phyloP scores from a whole-genome alignment of 441 rosid genomes.

The Populus hybrid region DNA sequence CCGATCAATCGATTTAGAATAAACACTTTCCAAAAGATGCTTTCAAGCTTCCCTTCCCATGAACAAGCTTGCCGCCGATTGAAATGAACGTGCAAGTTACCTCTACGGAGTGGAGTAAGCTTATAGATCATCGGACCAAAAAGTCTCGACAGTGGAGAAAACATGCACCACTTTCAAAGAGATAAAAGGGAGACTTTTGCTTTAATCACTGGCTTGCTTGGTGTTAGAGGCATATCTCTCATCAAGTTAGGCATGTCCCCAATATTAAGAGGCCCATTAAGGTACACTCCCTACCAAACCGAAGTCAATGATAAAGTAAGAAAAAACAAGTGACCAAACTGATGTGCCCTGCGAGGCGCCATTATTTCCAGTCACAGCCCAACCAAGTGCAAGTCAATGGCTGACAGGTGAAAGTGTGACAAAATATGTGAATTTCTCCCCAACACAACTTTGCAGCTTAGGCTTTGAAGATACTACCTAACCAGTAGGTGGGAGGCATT shows the following conservation, averaged over 20 bases:
- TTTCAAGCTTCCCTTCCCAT: conserved; percentile 22
- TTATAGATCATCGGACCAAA: no score
- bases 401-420: no score
- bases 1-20: neutral
- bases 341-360: no score
- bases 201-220: neutral
- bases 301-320: conserved; percentile 3
- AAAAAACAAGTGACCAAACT: neutral
- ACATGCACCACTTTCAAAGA: neutral
- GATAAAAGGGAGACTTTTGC: neutral
- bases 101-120: neutral
- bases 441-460: no score
- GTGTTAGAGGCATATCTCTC: neutral
- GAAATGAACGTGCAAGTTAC: conserved; percentile 7
- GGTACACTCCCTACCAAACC: neutral
- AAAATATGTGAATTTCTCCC: no score
- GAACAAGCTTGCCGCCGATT: conserved; percentile 6
- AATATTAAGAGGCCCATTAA: neutral
- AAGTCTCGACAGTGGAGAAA: no score
- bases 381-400: no score
- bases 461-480: no score
- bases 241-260: conserved; percentile 8
- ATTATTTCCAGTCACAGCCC: no score
- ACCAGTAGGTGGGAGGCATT: no score
- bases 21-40: conserved; percentile 10